Evolutionary conservation across 2,329 filamentous ascomycete genomes (phyloP), one percentile per base, ranked within the genome.

Genomic region (Biscogniauxia mediterranea): DNA sequence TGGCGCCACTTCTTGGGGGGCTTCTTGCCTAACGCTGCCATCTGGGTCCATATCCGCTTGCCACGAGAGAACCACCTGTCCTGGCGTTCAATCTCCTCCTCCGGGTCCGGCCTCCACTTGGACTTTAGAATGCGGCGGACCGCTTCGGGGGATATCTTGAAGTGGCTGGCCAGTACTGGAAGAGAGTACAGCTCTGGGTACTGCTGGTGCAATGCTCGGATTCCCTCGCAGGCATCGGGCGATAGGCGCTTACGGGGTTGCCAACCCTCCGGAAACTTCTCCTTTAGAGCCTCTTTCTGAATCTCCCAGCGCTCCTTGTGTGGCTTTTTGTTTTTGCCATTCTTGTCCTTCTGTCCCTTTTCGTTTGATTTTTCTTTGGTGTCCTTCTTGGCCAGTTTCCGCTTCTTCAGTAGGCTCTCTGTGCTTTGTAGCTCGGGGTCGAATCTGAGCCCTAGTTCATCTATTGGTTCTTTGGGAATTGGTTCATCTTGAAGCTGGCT

Each of bases 171-270:
- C 15, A 98, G 85, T 38, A 86, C 83, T 17, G 83, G 76, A 0
- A 90, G 96, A 3, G 89, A 90, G 78, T 93, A 97, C 60, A 84
- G 82, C 2, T 89, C 83, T 0, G 94, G 92, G 64, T 92, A 89
- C 68, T 92, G 88, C 25, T 83, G 79, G 74, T 97, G 87, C 38
- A 99, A 81, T 20, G 91, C 89, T 51, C 93, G 88, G 68, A 99
- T 96, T 51, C 93, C 93, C n/a, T 91, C 89, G 32, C 97, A 81
- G 0, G 93, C 92, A 75, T 98, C 94, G 0, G 95, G 95, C 0
- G 95, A 98, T 9, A 99, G 83, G 61, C 89, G 89, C 76, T 96
- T 97, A 55, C 85, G 84, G 28, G 95, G 94, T 26, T 83, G 83
- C 93, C 94, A 99, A 9, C 89, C 87, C 7, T 89, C 85, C 1